Conservation (phyloP, 2,329 filamentous ascomycete species). For the Xylariaceae sp. region DNA sequence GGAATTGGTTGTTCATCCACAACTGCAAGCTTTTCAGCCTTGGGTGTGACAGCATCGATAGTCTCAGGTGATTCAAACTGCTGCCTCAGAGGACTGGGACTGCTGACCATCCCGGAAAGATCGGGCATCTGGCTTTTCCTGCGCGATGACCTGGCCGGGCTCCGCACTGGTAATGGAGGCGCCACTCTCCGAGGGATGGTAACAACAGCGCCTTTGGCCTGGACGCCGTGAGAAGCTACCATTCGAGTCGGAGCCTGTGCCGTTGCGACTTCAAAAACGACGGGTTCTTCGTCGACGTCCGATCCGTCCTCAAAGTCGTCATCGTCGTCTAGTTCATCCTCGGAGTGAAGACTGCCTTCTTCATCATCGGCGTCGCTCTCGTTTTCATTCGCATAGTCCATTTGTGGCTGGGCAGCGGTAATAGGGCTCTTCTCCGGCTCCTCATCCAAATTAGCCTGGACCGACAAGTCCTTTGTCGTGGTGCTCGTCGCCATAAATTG, state of each 20-base stretch:
- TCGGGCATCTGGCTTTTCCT: constrained; percentile 54
- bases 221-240: constrained; percentile 57
- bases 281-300: constrained; percentile 50
- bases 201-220: constrained; percentile 70
- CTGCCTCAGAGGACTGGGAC: constrained; percentile 44
- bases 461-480: constrained; percentile 8
- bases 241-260: constrained; percentile 50
- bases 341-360: constrained; percentile 22
- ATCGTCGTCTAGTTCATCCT: constrained; percentile 42
- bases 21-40: too few species aligned
- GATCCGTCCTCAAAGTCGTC: constrained; percentile 41
- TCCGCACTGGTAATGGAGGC: constrained; percentile 70
- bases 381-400: constrained; percentile 10
- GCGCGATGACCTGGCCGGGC: constrained; percentile 56
- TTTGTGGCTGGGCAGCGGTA: constrained; percentile 5
- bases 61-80: constrained; percentile 31
- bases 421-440: constrained; percentile 2
- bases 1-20: too few species aligned
- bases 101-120: constrained; percentile 38
- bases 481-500: constrained; percentile 12
- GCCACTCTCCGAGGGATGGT: constrained; percentile 75
- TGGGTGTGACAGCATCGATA: constrained; percentile 17
- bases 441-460: constrained; percentile 2
- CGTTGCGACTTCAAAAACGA: constrained; percentile 60
- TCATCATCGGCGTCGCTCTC: constrained; percentile 27